Conservation (phyloP, 495 filamentous ascomycete genomes). For the Hyaloscypha variabilis region DNA sequence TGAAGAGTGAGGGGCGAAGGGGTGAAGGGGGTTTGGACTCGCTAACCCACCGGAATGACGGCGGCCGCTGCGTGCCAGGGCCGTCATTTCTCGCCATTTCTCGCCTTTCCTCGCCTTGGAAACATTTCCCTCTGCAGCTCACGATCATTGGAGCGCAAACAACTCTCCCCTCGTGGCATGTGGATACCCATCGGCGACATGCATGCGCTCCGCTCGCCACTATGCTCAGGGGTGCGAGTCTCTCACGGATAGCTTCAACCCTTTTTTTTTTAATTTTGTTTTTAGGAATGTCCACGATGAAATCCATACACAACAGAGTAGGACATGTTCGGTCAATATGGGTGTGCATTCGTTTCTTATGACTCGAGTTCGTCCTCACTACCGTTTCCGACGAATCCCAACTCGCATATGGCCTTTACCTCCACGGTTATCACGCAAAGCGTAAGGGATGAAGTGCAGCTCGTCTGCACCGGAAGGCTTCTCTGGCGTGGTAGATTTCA, state of each 20-base stretch:
- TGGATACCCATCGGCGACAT: neutral
- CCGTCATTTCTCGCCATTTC: neutral
- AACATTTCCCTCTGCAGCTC: neutral
- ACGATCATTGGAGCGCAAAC: constrained; percentile 5
- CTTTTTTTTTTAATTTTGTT: no score
- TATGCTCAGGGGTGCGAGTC: neutral
- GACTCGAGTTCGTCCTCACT: neutral
- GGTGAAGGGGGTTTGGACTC: neutral
- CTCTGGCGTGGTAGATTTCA: neutral
- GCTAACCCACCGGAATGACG: neutral
- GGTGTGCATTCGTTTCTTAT: neutral
- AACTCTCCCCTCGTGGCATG: neutral
- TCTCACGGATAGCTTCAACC: neutral
- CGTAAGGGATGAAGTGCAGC: constrained; percentile 51
- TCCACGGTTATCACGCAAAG: constrained; percentile 52
- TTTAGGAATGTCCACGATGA: neutral
- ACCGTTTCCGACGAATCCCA: constrained; percentile 34
- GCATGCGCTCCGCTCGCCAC: neutral
- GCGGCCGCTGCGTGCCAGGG: neutral
- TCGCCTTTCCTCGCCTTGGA: neutral
- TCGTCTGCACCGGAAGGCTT: constrained; percentile 28
- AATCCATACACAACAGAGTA: neutral
- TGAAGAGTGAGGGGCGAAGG: no score
- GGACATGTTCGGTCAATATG: neutral
- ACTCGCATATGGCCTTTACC: constrained; percentile 56